Evolutionary conservation across 1,284 basidiomycete genomes (phyloP), one percentile per base, ranked within the genome.

Genomic region (Tylopilus orsonianus): DNA sequence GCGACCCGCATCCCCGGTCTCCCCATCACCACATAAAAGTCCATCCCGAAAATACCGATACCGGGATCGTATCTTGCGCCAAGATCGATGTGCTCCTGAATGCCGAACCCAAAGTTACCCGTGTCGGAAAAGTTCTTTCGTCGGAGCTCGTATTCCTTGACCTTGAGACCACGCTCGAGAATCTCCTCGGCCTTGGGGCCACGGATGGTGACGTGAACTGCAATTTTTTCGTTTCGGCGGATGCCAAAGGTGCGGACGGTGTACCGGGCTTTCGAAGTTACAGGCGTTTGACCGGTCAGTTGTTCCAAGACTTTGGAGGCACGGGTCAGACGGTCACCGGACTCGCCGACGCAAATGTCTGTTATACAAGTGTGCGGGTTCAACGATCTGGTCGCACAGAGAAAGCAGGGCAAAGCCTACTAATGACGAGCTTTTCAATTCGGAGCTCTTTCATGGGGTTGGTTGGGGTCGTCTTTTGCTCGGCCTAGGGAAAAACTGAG

Each of bases 141-240:
- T 59, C 80, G 77, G 72, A 99, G 79, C 79, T 99, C 96, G 83
- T 99, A 99, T 79, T 99, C 96, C 86, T 99, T 99, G 68, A 99
- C 96, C 79, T 98, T 99, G 70, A 99, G 82, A 46, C 94, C 96
- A 68, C 97, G 93, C 81, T 99, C 97, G 65, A 99, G 81, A 72
- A 97, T 98, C 76, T 99, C 96, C 83, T 99, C 96, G 45, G 96
- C 96, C 78, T 99, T 99, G 66, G 96, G 96, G 43, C 96, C 96
- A 61, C 96, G 93, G 77, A 99, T 97, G 70, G 96, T 99, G 69
- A 99, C 96, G 78, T 99, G 96, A 64, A 90, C 91, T 49, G 97
- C 97, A 69, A 99, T 99, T 86, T 99, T 98, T 79, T 99, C 97
- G 83, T 99, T 99, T 80, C 96, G 91, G 72, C 97, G 92, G 80